Percentiles rank a stretch among this genome's conserved stretches.
Conservation (phyloP, 1,284 basidiomycete species). For the Ceratobasidium sp. region DNA sequence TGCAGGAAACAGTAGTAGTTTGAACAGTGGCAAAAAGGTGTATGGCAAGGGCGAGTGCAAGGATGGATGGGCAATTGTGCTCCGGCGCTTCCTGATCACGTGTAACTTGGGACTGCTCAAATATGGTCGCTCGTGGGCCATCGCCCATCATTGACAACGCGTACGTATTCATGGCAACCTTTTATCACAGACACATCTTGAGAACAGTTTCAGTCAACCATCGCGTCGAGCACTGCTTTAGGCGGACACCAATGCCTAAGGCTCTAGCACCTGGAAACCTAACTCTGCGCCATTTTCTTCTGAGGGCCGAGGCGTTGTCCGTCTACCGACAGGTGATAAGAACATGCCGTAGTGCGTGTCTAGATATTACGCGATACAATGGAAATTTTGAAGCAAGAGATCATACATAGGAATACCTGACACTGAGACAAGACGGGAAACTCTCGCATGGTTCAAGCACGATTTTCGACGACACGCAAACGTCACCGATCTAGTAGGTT, state of each 20-base stretch:
- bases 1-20: not conserved
- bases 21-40: not conserved
- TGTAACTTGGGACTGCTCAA: not conserved
- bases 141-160: not conserved
- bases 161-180: conserved; percentile 9
- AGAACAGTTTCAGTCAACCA: not conserved
- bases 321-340: conserved; percentile 33
- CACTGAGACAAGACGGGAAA: conserved; percentile 5
- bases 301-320: conserved; percentile 23
- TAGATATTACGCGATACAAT: not conserved
- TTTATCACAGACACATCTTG: not conserved
- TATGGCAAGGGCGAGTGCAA: not conserved
- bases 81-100: conserved; percentile 21
- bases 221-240: not conserved
- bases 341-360: conserved; percentile 2
- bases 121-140: not conserved
- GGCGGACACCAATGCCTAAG: not conserved
- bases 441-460: conserved; percentile 22
- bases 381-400: not conserved
- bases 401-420: conserved; percentile 6
- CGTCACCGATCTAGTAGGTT: not conserved
- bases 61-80: conserved; percentile 29
- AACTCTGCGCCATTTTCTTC: conserved; percentile 25
- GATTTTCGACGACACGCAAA: conserved; percentile 15
- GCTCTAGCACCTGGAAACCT: not conserved